Evolutionary conservation across 129 eudicot genomes (phyloP).

Genomic region (Mikania micrantha): DNA sequence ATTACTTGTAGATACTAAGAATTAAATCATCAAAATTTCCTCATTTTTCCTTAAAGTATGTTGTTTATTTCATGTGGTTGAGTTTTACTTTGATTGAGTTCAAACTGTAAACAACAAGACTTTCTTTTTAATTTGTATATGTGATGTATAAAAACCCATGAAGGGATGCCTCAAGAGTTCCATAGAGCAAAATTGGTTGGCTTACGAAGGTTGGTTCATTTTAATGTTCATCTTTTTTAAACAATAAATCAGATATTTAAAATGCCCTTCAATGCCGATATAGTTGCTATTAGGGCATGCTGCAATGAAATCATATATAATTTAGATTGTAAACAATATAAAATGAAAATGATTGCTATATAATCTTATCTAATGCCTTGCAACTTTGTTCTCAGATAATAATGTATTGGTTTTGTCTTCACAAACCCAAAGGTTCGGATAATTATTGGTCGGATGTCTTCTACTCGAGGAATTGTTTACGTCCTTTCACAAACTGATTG

Average conservation of each 20-base stretch:
- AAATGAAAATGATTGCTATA: too few species aligned
- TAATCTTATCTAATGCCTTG: too few species aligned
- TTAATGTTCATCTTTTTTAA: background rate
- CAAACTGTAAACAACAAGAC: background rate
- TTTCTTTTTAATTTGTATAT: conserved; percentile 30
- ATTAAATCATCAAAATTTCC: background rate
- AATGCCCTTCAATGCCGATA: conserved; percentile 6
- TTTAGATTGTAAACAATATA: too few species aligned
- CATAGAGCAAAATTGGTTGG: conserved; percentile 85
- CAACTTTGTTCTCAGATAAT: too few species aligned
- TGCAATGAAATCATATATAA: too few species aligned
- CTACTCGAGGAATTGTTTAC: too few species aligned
- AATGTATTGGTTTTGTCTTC: too few species aligned
- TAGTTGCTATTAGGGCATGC: too few species aligned
- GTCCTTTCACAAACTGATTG: too few species aligned
- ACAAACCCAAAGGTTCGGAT: too few species aligned
- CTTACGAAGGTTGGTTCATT: conserved; percentile 53
- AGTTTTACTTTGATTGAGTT: background rate
- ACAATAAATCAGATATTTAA: background rate
- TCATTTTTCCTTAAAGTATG: background rate
- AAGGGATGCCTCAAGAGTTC: conserved; percentile 92
- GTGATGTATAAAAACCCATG: conserved; percentile 97
- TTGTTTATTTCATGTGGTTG: background rate
- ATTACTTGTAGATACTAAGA: too few species aligned
- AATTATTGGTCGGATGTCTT: too few species aligned